phyloP scores from a whole-genome alignment of 192 early-diverging fungal species.

The Bifiguratus adelaidae region DNA sequence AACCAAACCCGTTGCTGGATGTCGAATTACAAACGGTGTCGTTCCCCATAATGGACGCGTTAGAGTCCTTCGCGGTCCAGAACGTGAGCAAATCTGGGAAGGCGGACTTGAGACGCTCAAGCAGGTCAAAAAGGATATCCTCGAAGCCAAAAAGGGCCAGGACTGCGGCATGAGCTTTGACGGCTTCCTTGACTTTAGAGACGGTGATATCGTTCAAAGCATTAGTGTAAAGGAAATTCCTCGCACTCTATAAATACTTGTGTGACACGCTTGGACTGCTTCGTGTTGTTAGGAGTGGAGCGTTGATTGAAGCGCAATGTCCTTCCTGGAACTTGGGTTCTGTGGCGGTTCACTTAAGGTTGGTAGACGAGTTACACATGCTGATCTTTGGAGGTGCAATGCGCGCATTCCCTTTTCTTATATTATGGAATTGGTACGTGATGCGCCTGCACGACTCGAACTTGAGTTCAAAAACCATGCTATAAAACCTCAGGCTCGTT shows the following conservation, averaged over 20 bases:
- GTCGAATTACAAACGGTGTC: conserved; percentile 67
- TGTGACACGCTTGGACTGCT: too few species aligned
- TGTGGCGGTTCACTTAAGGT: too few species aligned
- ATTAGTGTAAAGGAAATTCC: conserved; percentile 45
- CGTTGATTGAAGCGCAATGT: too few species aligned
- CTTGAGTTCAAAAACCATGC: too few species aligned
- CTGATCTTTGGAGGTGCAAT: too few species aligned
- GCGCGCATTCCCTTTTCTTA: too few species aligned
- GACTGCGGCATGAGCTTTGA: conserved; percentile 94
- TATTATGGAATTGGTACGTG: too few species aligned
- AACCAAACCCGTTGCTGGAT: conserved; percentile 71
- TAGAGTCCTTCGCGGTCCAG: conserved; percentile 55
- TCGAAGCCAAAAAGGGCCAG: conserved; percentile 83
- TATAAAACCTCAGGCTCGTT: too few species aligned
- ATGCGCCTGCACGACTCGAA: too few species aligned
- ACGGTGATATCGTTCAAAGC: conserved; percentile 76
- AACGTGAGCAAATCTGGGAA: conserved; percentile 45
- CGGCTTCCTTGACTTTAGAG: conserved; percentile 63
- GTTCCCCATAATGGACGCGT: conserved; percentile 48
- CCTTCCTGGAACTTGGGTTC: too few species aligned
- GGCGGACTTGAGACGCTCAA: conserved; percentile 66
- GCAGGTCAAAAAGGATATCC: conserved; percentile 84
- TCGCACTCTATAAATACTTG: conserved; percentile 34
- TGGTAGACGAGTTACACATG: too few species aligned
- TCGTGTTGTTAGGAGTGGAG: too few species aligned